phyloP scores from a whole-genome alignment of 2,329 filamentous ascomycete species.

The Hypoxylon sp. region DNA sequence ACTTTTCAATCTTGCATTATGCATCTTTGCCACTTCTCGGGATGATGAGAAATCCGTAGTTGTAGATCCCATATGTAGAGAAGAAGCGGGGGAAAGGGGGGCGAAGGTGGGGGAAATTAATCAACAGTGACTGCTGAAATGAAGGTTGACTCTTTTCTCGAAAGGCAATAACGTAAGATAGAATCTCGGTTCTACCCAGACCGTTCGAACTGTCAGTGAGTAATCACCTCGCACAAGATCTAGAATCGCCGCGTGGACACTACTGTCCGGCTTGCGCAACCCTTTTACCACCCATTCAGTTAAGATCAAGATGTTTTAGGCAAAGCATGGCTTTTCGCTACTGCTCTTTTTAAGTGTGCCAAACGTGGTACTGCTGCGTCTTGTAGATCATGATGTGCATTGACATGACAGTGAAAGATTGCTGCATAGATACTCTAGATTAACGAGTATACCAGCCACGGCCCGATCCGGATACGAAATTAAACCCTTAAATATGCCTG shows the following conservation, averaged over 20 bases:
- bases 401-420: slow-evolving; percentile 41
- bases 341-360: slow-evolving; percentile 44
- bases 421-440: slow-evolving; percentile 42
- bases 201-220: slow-evolving; percentile 54
- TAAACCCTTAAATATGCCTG: neutral
- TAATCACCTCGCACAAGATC: slow-evolving; percentile 67
- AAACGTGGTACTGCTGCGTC: slow-evolving; percentile 48
- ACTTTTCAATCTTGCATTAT: slow-evolving; percentile 3
- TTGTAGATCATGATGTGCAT: slow-evolving; percentile 50
- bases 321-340: slow-evolving; percentile 46
- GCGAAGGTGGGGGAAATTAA: neutral
- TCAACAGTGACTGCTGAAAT: neutral
- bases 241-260: slow-evolving; percentile 54
- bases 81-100: neutral
- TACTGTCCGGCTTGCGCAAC: slow-evolving; percentile 54
- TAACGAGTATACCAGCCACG: slow-evolving; percentile 44
- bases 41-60: slow-evolving; percentile 7
- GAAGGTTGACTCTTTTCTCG: neutral
- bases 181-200: slow-evolving; percentile 29
- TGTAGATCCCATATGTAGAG: neutral
- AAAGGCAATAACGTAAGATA: neutral
- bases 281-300: slow-evolving; percentile 46
- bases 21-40: neutral
- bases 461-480: slow-evolving; percentile 49
- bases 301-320: slow-evolving; percentile 43